These are phyloP conservation scores for Amanita molliuscula DNA, from an alignment of 768 basidiomycete genomes.

Conservation along the genomic window DNA sequence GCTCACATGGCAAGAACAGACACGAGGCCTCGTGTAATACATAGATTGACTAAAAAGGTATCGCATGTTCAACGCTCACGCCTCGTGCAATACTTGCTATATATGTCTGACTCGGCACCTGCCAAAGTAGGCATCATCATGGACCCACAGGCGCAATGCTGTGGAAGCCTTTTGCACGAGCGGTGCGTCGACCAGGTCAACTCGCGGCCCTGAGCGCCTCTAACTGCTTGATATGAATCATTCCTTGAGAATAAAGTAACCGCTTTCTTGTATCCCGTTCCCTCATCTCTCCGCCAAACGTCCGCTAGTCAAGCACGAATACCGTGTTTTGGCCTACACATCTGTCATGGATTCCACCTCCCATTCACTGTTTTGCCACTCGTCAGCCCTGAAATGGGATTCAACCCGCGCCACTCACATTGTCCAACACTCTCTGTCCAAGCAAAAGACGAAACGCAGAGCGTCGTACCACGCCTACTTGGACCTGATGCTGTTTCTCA, in stretches of 20 bases:
- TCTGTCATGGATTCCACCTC: background rate
- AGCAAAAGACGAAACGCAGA: background rate
- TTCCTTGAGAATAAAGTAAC: background rate
- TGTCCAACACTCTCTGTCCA: background rate
- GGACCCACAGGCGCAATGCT: background rate
- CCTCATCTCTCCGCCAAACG: background rate
- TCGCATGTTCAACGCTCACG: too few relatives aligned
- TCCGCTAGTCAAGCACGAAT: background rate
- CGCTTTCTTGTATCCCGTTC: background rate
- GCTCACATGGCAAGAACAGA: background rate
- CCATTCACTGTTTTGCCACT: background rate
- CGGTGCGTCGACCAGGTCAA: background rate
- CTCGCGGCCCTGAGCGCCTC: background rate
- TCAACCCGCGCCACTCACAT: background rate
- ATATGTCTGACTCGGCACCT: background rate
- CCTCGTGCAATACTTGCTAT: background rate
- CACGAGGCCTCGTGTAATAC: background rate
- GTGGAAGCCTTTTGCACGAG: background rate
- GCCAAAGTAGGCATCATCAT: background rate
- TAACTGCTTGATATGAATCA: background rate
- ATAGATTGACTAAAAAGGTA: background rate
- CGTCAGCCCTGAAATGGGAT: background rate
- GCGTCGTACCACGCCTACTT: background rate
- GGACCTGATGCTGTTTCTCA: background rate
- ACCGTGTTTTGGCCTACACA: background rate